Conservation (phyloP, 768 basidiomycete genomes). For the Daedaleopsis nitida region DNA sequence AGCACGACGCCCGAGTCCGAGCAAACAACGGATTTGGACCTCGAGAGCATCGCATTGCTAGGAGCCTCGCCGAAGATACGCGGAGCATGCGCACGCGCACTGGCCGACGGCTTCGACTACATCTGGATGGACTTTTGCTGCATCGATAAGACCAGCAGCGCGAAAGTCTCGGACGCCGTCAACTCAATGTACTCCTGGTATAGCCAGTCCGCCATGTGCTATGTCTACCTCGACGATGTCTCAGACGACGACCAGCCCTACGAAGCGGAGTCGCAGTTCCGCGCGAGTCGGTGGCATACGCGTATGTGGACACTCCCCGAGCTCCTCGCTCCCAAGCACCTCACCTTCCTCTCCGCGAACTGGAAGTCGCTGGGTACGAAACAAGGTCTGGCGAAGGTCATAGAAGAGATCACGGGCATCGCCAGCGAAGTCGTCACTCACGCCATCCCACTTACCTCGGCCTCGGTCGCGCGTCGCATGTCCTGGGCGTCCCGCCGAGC, state of each 20-base stretch:
- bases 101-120: conserved; percentile 6
- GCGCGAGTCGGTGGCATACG: conserved; percentile 5
- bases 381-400: not conserved
- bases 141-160: conserved; percentile 17
- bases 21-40: not conserved
- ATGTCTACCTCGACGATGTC: conserved; percentile 17
- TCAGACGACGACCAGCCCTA: conserved; percentile 1
- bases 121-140: conserved; percentile 14
- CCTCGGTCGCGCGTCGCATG: conserved; percentile 15
- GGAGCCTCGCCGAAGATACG: not conserved
- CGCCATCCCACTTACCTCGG: not conserved
- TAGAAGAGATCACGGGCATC: conserved; percentile 11
- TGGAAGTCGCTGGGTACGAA: conserved; percentile 8
- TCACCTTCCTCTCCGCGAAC: conserved; percentile 6
- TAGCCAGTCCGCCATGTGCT: conserved; percentile 11
- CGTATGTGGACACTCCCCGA: conserved; percentile 17
- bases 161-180: conserved; percentile 16
- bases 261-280: not conserved
- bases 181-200: conserved; percentile 14
- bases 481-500: conserved; percentile 13
- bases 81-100: conserved; percentile 1
- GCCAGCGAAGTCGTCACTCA: conserved; percentile 6
- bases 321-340: conserved; percentile 11
- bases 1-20: not conserved
- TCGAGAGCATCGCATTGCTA: not conserved